phyloP scores from a whole-genome alignment of 345 rosid species.

The Chamaenerion angustifolium region DNA sequence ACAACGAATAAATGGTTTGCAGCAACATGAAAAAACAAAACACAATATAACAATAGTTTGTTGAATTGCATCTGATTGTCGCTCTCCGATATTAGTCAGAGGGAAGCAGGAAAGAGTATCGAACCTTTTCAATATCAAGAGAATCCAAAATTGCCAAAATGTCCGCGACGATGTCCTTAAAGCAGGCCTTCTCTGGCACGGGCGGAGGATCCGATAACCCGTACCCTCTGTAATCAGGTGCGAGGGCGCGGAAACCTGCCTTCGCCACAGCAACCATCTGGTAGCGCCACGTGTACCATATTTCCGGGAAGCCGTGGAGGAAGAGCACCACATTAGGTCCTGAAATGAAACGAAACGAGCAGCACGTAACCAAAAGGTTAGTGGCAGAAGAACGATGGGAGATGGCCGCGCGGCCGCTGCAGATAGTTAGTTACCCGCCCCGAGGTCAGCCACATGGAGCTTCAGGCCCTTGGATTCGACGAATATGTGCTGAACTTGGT shows the following conservation, averaged over 20 bases:
- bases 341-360: not conserved
- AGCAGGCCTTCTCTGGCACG: slow-evolving; percentile 26
- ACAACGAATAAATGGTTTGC: too few species aligned
- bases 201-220: slow-evolving; percentile 38
- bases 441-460: slow-evolving; percentile 35
- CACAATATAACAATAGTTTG: too few species aligned
- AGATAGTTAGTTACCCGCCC: slow-evolving; percentile 12
- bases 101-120: not conserved
- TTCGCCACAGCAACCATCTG: slow-evolving; percentile 38
- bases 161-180: slow-evolving; percentile 18
- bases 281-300: slow-evolving; percentile 56
- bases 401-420: not conserved
- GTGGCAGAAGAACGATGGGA: not conserved
- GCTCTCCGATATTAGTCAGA: not conserved
- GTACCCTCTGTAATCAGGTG: slow-evolving; percentile 42
- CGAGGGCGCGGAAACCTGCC: slow-evolving; percentile 32
- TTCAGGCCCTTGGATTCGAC: slow-evolving; percentile 18
- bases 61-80: too few species aligned
- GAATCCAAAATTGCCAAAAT: slow-evolving; percentile 27
- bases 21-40: too few species aligned
- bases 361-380: not conserved
- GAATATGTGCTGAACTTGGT: slow-evolving; percentile 30
- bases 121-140: slow-evolving; percentile 26
- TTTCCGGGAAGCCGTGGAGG: slow-evolving; percentile 55
- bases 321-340: slow-evolving; percentile 28